Conservation (phyloP, 169 alveolate genomes). For the Plasmodium ovale region DNA sequence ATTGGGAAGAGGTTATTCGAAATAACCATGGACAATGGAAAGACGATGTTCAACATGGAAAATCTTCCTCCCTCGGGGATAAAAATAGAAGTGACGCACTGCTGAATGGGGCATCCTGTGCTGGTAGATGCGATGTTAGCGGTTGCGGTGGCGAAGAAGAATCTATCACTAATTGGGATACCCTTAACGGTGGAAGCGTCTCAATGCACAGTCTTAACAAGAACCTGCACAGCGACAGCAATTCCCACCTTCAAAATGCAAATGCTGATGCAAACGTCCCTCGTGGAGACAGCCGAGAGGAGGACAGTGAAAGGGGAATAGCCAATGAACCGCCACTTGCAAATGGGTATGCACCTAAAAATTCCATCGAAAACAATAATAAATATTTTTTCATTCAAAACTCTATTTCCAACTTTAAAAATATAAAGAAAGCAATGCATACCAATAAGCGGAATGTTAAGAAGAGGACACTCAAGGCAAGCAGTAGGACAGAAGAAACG, state of each 20-base stretch:
- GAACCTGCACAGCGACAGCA: background rate
- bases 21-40: no score
- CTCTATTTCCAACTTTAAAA: slow-evolving; percentile 63
- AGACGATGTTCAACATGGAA: background rate
- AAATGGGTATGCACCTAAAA: background rate
- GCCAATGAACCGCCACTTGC: background rate
- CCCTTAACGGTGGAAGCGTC: background rate
- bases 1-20: slow-evolving; percentile 71
- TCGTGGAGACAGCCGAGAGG: background rate
- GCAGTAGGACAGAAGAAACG: background rate
- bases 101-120: background rate
- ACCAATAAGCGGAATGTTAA: background rate
- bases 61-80: background rate
- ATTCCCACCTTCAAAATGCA: background rate
- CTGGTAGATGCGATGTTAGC: background rate
- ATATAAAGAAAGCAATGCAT: slow-evolving; percentile 19
- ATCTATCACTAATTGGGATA: background rate
- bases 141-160: background rate
- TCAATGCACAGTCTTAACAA: background rate
- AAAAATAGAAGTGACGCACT: background rate
- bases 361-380: background rate
- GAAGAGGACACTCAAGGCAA: background rate
- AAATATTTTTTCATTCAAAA: slow-evolving; percentile 67
- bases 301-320: background rate
- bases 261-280: background rate